These are phyloP conservation scores for Davidsoniella eucalypti DNA, from an alignment of 2,329 filamentous ascomycete genomes.

Conservation along the genomic window DNA sequence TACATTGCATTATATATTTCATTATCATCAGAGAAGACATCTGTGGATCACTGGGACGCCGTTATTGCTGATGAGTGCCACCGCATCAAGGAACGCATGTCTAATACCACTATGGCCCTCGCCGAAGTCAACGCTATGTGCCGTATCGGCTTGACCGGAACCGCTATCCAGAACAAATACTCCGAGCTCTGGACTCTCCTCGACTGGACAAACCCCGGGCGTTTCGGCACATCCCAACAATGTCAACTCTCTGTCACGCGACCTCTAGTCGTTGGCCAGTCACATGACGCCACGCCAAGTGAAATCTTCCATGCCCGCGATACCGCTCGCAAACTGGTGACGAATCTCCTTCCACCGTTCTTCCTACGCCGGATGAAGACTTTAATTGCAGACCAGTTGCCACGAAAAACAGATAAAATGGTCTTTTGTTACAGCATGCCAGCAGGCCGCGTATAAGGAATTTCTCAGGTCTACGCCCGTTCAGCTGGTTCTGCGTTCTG, in stretches of 20 bases:
- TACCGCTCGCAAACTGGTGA: constrained; percentile 68
- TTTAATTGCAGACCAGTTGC: constrained; percentile 78
- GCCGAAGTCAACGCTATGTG: constrained; percentile 81
- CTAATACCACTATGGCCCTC: constrained; percentile 73
- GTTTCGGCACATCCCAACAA: constrained; percentile 43
- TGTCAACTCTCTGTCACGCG: constrained; percentile 68
- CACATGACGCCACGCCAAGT: constrained; percentile 71
- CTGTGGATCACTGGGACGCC: constrained; percentile 93
- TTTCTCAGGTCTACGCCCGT: constrained; percentile 44
- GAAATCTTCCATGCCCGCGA: constrained; percentile 68
- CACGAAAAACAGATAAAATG: constrained; percentile 85
- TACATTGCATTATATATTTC: no score
- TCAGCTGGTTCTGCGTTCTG: constrained; percentile 46
- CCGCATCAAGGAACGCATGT: constrained; percentile 60
- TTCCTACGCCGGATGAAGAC: constrained; percentile 89
- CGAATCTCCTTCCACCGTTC: constrained; percentile 75
- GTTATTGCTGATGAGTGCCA: constrained; percentile 93
- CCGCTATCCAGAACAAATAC: constrained; percentile 95
- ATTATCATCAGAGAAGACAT: no score
- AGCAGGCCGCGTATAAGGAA: constrained; percentile 67
- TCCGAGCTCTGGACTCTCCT: constrained; percentile 92
- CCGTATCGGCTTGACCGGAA: constrained; percentile 83
- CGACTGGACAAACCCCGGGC: constrained; percentile 88
- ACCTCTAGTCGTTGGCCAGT: constrained; percentile 74
- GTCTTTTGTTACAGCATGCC: constrained; percentile 79